These are phyloP conservation scores for Talaromyces proteolyticus DNA, from an alignment of 495 filamentous ascomycete genomes.

Conservation along the genomic window DNA sequence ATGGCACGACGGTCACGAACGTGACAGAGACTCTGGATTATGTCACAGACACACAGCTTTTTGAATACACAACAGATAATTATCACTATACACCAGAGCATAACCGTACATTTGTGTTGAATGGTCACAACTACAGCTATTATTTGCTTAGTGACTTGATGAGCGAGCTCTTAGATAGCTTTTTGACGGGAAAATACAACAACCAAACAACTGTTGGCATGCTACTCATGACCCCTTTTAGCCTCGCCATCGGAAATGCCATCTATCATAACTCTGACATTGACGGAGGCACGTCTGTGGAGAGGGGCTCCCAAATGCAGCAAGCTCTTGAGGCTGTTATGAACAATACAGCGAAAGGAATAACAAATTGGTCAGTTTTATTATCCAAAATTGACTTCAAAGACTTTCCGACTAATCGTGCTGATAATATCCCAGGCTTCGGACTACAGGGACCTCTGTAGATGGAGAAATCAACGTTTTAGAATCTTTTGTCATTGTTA, in stretches of 20 bases:
- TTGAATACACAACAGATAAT: background rate
- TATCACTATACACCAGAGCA: background rate
- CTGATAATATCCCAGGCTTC: background rate
- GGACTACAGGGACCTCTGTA: background rate
- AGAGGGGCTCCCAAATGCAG: background rate
- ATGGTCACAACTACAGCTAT: background rate
- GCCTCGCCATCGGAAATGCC: background rate
- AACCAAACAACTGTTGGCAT: background rate
- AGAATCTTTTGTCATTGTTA: background rate
- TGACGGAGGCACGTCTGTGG: background rate
- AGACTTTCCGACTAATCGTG: background rate
- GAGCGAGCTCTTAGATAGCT: background rate
- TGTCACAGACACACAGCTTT: background rate
- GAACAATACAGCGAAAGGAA: background rate
- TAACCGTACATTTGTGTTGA: background rate
- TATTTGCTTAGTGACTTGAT: background rate
- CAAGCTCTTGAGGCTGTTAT: background rate
- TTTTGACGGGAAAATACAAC: background rate
- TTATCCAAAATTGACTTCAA: background rate
- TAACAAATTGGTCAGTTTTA: constrained; percentile 3
- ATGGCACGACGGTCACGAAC: background rate
- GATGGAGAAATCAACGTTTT: background rate
- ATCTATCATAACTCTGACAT: background rate
- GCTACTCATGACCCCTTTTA: background rate
- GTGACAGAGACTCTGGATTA: background rate